These are phyloP conservation scores for Yarrowia deformans DNA, from an alignment of 805 yeast genomes.

Conservation along the genomic window DNA sequence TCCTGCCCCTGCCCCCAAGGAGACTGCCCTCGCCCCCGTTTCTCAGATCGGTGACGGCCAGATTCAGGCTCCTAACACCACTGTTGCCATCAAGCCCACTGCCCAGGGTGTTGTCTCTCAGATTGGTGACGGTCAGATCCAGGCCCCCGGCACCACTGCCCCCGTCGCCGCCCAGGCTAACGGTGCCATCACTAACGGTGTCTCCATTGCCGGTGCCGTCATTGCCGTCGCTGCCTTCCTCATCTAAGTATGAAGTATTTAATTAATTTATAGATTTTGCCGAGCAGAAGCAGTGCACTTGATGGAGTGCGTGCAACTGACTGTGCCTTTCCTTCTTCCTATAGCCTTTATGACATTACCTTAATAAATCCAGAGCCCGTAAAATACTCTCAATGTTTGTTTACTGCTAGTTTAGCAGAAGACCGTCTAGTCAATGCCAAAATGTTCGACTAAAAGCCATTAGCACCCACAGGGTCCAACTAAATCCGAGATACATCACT, in stretches of 20 bases:
- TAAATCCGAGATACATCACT: too few species aligned
- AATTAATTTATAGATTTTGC: slow-evolving; percentile 34
- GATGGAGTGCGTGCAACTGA: slow-evolving; percentile 19
- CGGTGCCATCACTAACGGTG: slow-evolving; percentile 31
- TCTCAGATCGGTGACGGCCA: slow-evolving; percentile 36
- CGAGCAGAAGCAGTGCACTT: slow-evolving; percentile 28
- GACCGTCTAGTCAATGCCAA: neutral
- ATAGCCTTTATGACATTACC: slow-evolving; percentile 14
- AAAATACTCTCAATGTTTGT: neutral
- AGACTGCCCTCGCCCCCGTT: slow-evolving; percentile 30
- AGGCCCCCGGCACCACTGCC: slow-evolving; percentile 32
- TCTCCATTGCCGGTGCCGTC: slow-evolving; percentile 32
- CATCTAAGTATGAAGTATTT: slow-evolving; percentile 33
- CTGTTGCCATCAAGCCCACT: slow-evolving; percentile 26
- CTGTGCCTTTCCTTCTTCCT: slow-evolving; percentile 21
- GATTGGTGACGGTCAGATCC: slow-evolving; percentile 36
- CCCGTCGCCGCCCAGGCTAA: slow-evolving; percentile 36
- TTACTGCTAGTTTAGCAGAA: slow-evolving; percentile 8
- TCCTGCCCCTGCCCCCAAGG: slow-evolving; percentile 34
- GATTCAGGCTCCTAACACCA: slow-evolving; percentile 38
- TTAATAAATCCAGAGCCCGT: neutral
- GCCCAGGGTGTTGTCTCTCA: slow-evolving; percentile 29
- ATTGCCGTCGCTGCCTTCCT: slow-evolving; percentile 35
- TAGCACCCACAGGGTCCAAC: too few species aligned
- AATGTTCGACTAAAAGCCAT: neutral